Percentiles rank a stretch among this genome's conserved stretches.
These are phyloP conservation scores for Skeletonema grethae DNA, from an alignment of 108 stramenopile genomes.

Conservation along the genomic window DNA sequence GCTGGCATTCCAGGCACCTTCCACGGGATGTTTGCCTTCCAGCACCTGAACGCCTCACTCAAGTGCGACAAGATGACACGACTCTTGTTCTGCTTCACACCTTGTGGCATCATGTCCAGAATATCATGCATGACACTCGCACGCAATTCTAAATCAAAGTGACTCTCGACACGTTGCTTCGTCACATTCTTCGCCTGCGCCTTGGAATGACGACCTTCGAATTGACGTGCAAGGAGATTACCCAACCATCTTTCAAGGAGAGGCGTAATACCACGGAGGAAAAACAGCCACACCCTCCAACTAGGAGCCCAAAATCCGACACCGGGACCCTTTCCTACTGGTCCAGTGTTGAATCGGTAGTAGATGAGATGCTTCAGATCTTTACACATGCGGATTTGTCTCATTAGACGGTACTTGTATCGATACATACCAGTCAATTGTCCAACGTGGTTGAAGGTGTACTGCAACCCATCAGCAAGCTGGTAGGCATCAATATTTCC, in stretches of 20 bases:
- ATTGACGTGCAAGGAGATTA: constrained; percentile 97
- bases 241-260: constrained; percentile 98
- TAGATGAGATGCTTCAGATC: constrained; percentile 99
- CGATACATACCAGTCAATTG: constrained; percentile 99
- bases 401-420: constrained; percentile 99
- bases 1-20: constrained; percentile 99
- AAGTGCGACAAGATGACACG: constrained; percentile 97
- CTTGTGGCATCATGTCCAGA: constrained; percentile 99
- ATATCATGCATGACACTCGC: constrained; percentile 99
- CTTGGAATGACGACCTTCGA: constrained; percentile 97
- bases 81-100: constrained; percentile 98
- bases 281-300: constrained; percentile 99
- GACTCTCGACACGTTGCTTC: constrained; percentile 98
- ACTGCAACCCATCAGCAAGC: constrained; percentile 98
- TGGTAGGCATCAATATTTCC: constrained; percentile 99
- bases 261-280: constrained; percentile 96
- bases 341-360: constrained; percentile 99
- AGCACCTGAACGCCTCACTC: constrained; percentile 98
- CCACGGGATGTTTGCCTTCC: constrained; percentile 99
- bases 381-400: constrained; percentile 98
- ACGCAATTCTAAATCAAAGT: constrained; percentile 98
- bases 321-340: constrained; percentile 99
- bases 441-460: constrained; percentile 99
- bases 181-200: constrained; percentile 98
- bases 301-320: constrained; percentile 99